Base-by-base conservation (phyloP, 352 stramenopile genomes). In the Phytophthora ohioensis region DNA sequence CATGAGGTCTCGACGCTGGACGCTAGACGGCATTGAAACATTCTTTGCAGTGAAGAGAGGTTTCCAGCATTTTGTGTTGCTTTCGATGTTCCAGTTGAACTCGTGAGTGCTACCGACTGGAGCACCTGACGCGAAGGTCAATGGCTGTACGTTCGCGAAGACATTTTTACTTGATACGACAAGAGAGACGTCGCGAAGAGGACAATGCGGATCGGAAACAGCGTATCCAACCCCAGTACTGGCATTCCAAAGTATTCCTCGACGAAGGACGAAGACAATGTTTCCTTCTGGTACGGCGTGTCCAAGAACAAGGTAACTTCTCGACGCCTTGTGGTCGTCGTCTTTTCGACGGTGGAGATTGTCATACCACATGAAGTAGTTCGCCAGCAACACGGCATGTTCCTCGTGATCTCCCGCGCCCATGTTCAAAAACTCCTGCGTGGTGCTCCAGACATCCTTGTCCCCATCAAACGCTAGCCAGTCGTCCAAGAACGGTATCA, bases 401-500 rank as follows among this genome's bases (percentile, higher is more conserved):
- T 98, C 96, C 55, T 98, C 85, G 52, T 83, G 81, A 65, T 98
- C 92, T 11, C 92, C 95, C 6, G 88, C 90, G 13, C 93, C 82
- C 53, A 98, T 87, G 36, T 92, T 84, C 7, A 99, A 70, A 36
- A 98, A 93, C 61, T 98, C 87, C 47, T 98, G 91, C 7, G 87
- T 93, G 17, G 92, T 95, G 42, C 84, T 91, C 90, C 92, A 98
- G 30, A 98, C 83, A 64, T 97, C 90, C 17, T 88, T 81, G 42
- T 88, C 81, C 30, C 63, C 59, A 61, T 91, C 83, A 48, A 97
- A 93, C 39, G 91, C 76, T 35, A 97, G 77, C 88, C 91, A 98
- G 63, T 98, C 91, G 51, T 97, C 78, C 1, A 98, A 72, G 47
- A 97, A 98, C 13, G 96, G 93, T 21, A 99, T 87, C 42, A 98